Percentiles rank a stretch among this genome's conserved stretches.
phyloP scores from a whole-genome alignment of 257 asterid species.

The Solanum pinnatisectum region DNA sequence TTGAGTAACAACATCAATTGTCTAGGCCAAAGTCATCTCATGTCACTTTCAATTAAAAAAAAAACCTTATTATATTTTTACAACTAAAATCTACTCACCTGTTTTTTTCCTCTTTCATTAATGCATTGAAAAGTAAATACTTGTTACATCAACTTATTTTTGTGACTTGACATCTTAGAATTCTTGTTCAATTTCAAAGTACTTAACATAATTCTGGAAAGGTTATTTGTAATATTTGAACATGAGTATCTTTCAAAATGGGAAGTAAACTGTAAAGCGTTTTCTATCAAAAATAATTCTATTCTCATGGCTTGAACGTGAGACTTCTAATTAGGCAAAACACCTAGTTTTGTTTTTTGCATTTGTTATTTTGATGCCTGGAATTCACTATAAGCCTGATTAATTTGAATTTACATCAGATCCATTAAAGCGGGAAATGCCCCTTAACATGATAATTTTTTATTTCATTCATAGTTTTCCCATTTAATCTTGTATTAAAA shows the following conservation, averaged over 20 bases:
- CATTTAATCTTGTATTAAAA: not conserved
- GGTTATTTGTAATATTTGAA: not conserved
- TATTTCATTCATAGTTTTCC: too few species aligned
- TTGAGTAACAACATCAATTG: not conserved
- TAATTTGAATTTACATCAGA: too few species aligned
- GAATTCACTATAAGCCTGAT: accelerated
- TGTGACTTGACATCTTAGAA: not conserved
- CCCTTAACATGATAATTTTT: not conserved
- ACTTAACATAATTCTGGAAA: not conserved
- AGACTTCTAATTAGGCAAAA: not conserved
- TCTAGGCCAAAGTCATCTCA: not conserved
- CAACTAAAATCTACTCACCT: not conserved
- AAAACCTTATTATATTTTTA: not conserved
- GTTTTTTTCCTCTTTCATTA: not conserved
- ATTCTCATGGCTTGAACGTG: not conserved
- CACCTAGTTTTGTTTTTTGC: not conserved
- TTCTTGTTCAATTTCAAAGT: not conserved
- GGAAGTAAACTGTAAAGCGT: not conserved
- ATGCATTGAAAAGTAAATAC: not conserved
- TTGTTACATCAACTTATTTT: not conserved
- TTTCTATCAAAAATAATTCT: accelerated
- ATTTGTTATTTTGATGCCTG: not conserved
- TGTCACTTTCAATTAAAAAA: not conserved
- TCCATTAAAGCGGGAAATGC: not conserved
- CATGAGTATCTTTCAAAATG: not conserved